These are phyloP conservation scores for Selaginella moellendorffii DNA, from an alignment of 75 land plant genomes.

Conservation along the genomic window DNA sequence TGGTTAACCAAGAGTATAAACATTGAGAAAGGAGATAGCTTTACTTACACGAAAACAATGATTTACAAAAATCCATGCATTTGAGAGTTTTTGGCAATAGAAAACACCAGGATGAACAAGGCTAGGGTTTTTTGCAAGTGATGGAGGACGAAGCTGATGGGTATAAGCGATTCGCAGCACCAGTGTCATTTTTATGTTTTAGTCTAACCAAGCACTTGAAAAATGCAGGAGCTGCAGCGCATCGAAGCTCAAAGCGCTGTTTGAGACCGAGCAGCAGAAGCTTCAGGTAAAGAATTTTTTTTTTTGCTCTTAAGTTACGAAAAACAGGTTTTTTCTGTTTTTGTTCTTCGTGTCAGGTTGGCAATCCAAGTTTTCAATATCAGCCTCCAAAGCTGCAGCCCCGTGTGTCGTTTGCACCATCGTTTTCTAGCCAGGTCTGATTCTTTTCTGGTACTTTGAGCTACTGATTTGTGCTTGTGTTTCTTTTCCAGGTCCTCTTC, in stretches of 20 bases:
- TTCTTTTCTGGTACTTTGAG: too few species aligned
- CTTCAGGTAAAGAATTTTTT: background rate
- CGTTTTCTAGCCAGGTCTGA: background rate
- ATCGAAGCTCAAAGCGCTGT: background rate
- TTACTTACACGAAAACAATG: too few species aligned
- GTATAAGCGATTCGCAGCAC: too few species aligned
- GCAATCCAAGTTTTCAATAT: background rate
- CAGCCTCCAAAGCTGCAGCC: background rate
- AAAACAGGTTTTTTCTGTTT: background rate
- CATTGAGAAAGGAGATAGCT: too few species aligned
- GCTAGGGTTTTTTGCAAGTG: background rate
- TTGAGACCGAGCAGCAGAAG: background rate
- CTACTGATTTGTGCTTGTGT: too few species aligned
- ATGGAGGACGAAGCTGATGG: background rate
- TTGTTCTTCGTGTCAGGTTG: too few species aligned
- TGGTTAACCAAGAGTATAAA: too few species aligned
- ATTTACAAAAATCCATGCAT: too few species aligned
- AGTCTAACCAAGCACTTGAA: background rate
- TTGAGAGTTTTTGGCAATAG: too few species aligned
- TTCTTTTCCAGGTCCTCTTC: too few species aligned
- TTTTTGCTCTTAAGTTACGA: background rate
- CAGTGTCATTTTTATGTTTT: background rate
- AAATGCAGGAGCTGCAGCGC: background rate
- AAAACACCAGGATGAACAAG: too few species aligned
- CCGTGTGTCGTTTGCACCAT: background rate